These are phyloP conservation scores for Wallacemonas sp. DNA, from an alignment of 208 protist species.

Conservation along the genomic window DNA sequence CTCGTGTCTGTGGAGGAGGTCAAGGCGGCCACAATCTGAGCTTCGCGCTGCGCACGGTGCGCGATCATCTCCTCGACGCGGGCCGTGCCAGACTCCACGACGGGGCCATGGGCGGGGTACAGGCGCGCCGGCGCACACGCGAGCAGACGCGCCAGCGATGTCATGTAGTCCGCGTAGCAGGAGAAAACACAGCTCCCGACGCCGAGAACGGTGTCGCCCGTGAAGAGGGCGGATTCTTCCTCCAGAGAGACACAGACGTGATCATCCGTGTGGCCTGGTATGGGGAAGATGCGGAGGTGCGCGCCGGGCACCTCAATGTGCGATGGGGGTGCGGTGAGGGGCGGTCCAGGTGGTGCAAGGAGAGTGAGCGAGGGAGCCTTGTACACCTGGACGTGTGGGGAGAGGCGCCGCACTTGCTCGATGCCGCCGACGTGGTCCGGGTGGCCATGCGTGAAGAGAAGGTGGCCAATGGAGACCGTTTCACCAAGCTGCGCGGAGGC, in stretches of 20 bases:
- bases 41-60: conserved; percentile 53
- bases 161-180: conserved; percentile 67
- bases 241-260: conserved; percentile 52
- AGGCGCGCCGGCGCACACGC: conserved; percentile 27
- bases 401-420: conserved; percentile 33
- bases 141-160: conserved; percentile 35
- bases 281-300: conserved; percentile 46
- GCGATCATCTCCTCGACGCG: conserved; percentile 59
- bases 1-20: conserved; percentile 1
- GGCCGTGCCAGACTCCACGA: conserved; percentile 41
- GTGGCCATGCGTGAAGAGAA: conserved; percentile 77
- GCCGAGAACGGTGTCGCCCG: conserved; percentile 65
- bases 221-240: conserved; percentile 64
- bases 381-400: conserved; percentile 43
- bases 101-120: conserved; percentile 67
- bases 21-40: conserved; percentile 54
- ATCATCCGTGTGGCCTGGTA: conserved; percentile 76
- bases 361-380: conserved; percentile 46
- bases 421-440: conserved; percentile 70
- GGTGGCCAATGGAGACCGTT: conserved; percentile 38
- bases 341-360: conserved; percentile 26
- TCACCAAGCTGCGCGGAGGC: conserved; percentile 32
- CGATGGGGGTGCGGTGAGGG: conserved; percentile 27
- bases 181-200: conserved; percentile 63
- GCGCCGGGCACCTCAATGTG: conserved; percentile 45